Conservation (phyloP, 106 monocot species). For the Triglochin maritima region DNA sequence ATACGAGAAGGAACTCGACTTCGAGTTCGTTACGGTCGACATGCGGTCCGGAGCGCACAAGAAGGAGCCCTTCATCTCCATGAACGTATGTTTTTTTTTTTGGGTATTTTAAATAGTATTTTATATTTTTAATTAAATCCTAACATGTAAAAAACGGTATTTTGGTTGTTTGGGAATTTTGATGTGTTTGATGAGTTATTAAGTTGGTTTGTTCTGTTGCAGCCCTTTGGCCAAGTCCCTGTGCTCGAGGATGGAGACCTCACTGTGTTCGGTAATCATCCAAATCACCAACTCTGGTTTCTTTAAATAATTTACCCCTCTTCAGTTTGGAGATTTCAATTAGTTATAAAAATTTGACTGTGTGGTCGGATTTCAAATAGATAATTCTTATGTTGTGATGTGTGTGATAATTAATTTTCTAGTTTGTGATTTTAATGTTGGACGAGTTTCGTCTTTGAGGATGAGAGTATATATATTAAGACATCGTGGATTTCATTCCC, state of each 20-base stretch:
- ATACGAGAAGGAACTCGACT: constrained; percentile 15
- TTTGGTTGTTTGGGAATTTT: too few species aligned
- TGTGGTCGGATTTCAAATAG: too few species aligned
- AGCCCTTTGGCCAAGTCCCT: constrained; percentile 18
- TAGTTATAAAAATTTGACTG: too few species aligned
- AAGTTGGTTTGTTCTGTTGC: neutral
- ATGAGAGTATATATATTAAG: too few species aligned
- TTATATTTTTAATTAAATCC: too few species aligned
- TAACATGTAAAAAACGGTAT: too few species aligned
- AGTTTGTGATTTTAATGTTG: too few species aligned
- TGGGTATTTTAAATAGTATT: neutral
- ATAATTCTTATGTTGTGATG: too few species aligned
- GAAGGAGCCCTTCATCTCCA: constrained; percentile 12
- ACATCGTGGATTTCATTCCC: too few species aligned
- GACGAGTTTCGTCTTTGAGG: neutral
- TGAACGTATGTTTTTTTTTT: constrained; percentile 8
- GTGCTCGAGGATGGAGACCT: constrained; percentile 8
- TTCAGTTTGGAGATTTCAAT: too few species aligned
- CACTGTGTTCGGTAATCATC: constrained; percentile 3
- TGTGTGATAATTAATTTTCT: too few species aligned
- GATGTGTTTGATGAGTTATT: too few species aligned
- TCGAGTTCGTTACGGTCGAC: constrained; percentile 30
- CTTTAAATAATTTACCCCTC: neutral
- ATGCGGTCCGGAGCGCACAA: constrained; percentile 21
- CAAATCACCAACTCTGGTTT: neutral